Conservation (phyloP, 2,329 filamentous ascomycete species). For the Trichocomaceae sp. region DNA sequence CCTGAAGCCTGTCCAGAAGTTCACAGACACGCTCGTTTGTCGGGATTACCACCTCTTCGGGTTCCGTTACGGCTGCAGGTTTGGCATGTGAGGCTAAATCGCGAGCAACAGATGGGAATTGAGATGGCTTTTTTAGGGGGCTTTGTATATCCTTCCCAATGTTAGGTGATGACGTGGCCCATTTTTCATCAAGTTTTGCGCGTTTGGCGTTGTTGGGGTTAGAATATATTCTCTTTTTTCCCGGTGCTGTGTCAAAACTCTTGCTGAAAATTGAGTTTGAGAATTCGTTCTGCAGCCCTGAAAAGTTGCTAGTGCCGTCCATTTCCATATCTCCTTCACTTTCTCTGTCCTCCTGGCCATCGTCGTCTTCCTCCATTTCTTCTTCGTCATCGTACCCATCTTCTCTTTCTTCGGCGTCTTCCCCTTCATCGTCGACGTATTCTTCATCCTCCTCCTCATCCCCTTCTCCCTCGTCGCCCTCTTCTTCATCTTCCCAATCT, state of each 20-base stretch:
- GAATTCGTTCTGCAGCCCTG: conserved; percentile 21
- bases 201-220: conserved; percentile 38
- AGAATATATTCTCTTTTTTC: conserved; percentile 35
- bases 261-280: conserved; percentile 28
- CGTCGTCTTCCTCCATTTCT: conserved; percentile 5
- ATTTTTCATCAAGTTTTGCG: conserved; percentile 36
- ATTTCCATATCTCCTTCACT: conserved; percentile 27
- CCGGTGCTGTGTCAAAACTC: conserved; percentile 9
- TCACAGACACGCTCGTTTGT: conserved; percentile 65
- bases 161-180: conserved; percentile 29
- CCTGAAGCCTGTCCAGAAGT: conserved; percentile 49
- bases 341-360: conserved; percentile 27
- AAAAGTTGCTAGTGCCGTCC: conserved; percentile 16
- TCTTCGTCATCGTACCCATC: conserved; percentile 22
- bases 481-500: conserved; percentile 13
- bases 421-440: conserved; percentile 16
- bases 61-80: conserved; percentile 59
- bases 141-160: conserved; percentile 29
- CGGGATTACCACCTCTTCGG: conserved; percentile 63
- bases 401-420: conserved; percentile 29
- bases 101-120: conserved; percentile 65
- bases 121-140: conserved; percentile 48
- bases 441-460: conserved; percentile 11
- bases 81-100: conserved; percentile 55
- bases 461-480: not conserved